Evolutionary conservation across 257 asterid species (phyloP).

Genomic region (Leonotis leonurus): DNA sequence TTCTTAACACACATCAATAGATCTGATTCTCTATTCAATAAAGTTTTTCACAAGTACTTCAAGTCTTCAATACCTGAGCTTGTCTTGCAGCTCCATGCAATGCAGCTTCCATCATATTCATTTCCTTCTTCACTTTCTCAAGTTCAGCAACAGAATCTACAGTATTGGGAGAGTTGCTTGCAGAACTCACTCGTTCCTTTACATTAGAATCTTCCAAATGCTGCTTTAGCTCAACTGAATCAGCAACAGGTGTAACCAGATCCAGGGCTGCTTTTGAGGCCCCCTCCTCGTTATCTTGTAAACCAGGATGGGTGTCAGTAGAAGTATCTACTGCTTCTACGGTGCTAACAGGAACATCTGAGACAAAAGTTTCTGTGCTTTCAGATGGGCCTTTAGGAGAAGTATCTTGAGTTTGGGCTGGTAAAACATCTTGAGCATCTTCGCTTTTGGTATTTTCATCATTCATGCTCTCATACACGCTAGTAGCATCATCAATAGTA

Average conservation of each 20-base stretch:
- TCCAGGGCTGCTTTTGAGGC: constrained; percentile 29
- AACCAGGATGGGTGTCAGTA: constrained; percentile 26
- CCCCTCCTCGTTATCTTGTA: constrained; percentile 30
- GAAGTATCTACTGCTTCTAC: constrained; percentile 38
- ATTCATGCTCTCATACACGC: constrained; percentile 27
- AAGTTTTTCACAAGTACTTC: background rate
- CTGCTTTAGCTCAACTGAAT: constrained; percentile 32
- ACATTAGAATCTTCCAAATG: constrained; percentile 27
- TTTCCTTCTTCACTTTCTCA: constrained; percentile 77
- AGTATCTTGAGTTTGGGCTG: constrained; percentile 33
- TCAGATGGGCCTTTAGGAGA: constrained; percentile 29
- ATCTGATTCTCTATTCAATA: constrained; percentile 2
- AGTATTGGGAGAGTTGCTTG: constrained; percentile 35
- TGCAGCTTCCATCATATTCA: constrained; percentile 93
- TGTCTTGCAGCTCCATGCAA: constrained; percentile 96
- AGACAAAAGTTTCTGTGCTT: constrained; percentile 33
- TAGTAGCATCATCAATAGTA: constrained; percentile 24
- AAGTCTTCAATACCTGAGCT: constrained; percentile 62
- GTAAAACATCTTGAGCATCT: constrained; percentile 30
- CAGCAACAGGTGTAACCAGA: constrained; percentile 23
- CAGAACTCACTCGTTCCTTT: constrained; percentile 33
- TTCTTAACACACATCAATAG: constrained; percentile 1
- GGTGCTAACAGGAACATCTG: constrained; percentile 37
- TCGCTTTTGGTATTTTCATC: constrained; percentile 31
- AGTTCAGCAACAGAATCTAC: constrained; percentile 45